A percentile compares a stretch with the other conserved stretches of the same genome.
Conservation (phyloP, 2,329 filamentous ascomycete species). For the Uncinocarpus reesii region DNA sequence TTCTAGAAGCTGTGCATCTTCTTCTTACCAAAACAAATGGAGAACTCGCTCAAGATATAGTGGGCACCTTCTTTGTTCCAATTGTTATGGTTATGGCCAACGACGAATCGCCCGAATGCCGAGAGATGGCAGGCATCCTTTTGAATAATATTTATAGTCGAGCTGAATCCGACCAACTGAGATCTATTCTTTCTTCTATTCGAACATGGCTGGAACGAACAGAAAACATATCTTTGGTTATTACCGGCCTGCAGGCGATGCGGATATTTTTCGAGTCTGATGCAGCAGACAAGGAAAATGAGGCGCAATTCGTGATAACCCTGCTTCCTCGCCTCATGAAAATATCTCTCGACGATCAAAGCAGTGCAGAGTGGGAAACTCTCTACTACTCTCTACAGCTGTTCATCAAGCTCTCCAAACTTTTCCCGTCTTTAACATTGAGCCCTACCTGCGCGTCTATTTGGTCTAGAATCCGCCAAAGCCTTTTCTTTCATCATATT, state of each 20-base stretch:
- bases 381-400: slow-evolving; percentile 63
- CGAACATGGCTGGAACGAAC: slow-evolving; percentile 66
- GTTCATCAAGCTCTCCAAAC: slow-evolving; percentile 56
- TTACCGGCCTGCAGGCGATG: slow-evolving; percentile 70
- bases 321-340: slow-evolving; percentile 47
- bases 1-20: slow-evolving; percentile 82
- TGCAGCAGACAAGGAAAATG: slow-evolving; percentile 55
- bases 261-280: slow-evolving; percentile 68
- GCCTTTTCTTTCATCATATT: slow-evolving; percentile 60
- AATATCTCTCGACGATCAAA: slow-evolving; percentile 39
- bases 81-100: slow-evolving; percentile 77
- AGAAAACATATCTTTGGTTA: slow-evolving; percentile 59
- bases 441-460: slow-evolving; percentile 50
- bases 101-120: slow-evolving; percentile 77
- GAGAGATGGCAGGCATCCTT: slow-evolving; percentile 67
- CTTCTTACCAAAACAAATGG: slow-evolving; percentile 77
- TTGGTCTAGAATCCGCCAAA: slow-evolving; percentile 60
- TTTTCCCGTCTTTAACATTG: slow-evolving; percentile 55
- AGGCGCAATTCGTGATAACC: slow-evolving; percentile 51
- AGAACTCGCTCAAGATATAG: slow-evolving; percentile 71
- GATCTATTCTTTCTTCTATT: slow-evolving; percentile 60
- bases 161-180: slow-evolving; percentile 60
- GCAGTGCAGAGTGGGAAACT: slow-evolving; percentile 55
- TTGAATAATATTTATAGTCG: slow-evolving; percentile 71
- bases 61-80: slow-evolving; percentile 72